Evolutionary conservation across 805 yeast species (phyloP).

Genomic region (Pichia nakasei): DNA sequence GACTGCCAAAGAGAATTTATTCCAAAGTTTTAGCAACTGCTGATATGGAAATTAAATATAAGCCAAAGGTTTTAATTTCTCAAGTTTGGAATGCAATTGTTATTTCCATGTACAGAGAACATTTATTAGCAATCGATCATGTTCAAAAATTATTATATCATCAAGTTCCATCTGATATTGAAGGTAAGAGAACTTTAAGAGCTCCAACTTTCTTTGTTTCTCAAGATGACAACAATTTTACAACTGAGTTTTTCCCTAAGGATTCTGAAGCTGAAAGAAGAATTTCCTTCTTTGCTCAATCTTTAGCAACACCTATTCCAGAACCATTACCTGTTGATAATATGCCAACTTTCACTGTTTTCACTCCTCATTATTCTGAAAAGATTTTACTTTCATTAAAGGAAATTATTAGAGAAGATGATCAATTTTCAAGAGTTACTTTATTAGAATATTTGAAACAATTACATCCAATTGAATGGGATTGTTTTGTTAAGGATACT

Average conservation of each 20-base stretch:
- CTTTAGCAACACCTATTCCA: conserved; percentile 96
- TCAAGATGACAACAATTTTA: conserved; percentile 92
- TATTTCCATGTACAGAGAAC: conserved; percentile 99
- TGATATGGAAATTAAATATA: conserved; percentile 98
- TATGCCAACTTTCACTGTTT: conserved; percentile 98
- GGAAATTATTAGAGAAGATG: conserved; percentile 95
- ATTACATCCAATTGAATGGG: conserved; percentile 96
- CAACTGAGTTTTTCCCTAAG: conserved; percentile 94
- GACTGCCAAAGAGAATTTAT: conserved; percentile 98
- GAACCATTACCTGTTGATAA: conserved; percentile 99
- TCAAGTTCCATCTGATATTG: conserved; percentile 96
- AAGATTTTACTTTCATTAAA: conserved; percentile 87
- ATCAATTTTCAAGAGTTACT: conserved; percentile 91
- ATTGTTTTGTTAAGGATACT: conserved; percentile 92
- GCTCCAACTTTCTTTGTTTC: conserved; percentile 98
- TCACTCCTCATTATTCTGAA: conserved; percentile 94
- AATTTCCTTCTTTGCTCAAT: conserved; percentile 98
- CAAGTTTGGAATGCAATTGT: conserved; percentile 99
- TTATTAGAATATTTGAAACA: conserved; percentile 90
- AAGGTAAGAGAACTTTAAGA: conserved; percentile 95
- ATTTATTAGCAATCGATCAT: conserved; percentile 93
- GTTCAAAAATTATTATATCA: conserved; percentile 95
- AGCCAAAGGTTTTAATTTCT: conserved; percentile 95
- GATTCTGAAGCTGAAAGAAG: conserved; percentile 99
- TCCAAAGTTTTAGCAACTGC: conserved; percentile 96